A percentile compares a stretch with the other conserved stretches of the same genome.
Conservation (phyloP, 1,284 basidiomycete genomes). For the Neotropicomus parvogracilis region DNA sequence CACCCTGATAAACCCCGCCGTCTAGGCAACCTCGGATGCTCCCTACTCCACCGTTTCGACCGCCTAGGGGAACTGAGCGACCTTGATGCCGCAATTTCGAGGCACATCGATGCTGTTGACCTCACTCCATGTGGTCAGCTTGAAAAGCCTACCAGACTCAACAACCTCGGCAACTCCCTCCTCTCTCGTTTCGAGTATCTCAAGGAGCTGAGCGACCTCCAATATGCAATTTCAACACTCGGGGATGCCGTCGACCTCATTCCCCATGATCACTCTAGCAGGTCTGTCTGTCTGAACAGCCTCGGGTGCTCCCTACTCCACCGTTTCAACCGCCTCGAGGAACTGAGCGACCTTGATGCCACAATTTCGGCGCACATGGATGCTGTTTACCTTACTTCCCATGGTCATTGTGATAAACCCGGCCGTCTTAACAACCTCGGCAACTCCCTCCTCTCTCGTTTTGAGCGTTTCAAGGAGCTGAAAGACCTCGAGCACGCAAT, state of each 20-base stretch:
- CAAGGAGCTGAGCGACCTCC: not conserved
- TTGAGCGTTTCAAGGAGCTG: not conserved
- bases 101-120: not conserved
- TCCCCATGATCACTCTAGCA: not conserved
- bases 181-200: not conserved
- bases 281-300: no score
- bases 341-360: not conserved
- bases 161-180: not conserved
- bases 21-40: no score
- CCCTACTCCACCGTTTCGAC: no score
- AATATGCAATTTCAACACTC: no score
- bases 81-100: no score
- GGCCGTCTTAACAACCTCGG: not conserved
- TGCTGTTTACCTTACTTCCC: not conserved
- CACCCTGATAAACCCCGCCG: no score
- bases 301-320: not conserved
- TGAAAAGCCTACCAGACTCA: not conserved
- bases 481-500: not conserved
- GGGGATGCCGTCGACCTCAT: not conserved
- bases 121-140: not conserved
- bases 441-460: not conserved
- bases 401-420: not conserved
- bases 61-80: no score
- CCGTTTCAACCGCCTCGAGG: not conserved
- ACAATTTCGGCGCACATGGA: not conserved